phyloP scores from a whole-genome alignment of 2,329 filamentous ascomycete genomes.

The Monilinia polystroma region DNA sequence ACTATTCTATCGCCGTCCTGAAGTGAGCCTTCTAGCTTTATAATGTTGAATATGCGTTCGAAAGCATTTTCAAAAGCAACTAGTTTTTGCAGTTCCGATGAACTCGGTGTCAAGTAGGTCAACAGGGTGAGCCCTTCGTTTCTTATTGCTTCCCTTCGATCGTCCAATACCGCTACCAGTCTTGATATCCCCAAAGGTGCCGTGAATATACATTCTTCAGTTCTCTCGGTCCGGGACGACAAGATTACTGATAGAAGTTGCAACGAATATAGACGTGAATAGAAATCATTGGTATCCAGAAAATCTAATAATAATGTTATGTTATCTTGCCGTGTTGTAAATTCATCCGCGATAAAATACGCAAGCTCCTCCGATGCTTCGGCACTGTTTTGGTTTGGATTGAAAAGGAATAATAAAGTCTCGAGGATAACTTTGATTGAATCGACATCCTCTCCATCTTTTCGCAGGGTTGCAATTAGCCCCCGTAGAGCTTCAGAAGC shows the following conservation, averaged over 20 bases:
- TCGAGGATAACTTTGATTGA: constrained; percentile 94
- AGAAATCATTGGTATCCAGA: constrained; percentile 83
- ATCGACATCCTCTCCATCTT: constrained; percentile 92
- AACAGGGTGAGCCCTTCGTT: constrained; percentile 87
- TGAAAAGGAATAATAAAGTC: constrained; percentile 91
- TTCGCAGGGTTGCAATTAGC: constrained; percentile 78
- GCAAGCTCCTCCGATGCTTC: constrained; percentile 96
- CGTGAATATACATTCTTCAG: constrained; percentile 89
- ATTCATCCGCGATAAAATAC: constrained; percentile 95
- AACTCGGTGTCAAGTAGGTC: constrained; percentile 82
- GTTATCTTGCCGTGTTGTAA: constrained; percentile 96
- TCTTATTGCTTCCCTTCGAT: constrained; percentile 79
- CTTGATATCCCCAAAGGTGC: constrained; percentile 86
- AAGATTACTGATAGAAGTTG: constrained; percentile 87
- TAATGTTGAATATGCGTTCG: constrained; percentile 78
- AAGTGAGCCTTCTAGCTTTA: constrained; percentile 78
- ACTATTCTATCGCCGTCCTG: constrained; percentile 80
- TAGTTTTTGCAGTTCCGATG: constrained; percentile 86
- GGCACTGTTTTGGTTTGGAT: constrained; percentile 66
- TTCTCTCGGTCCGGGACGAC: constrained; percentile 80
- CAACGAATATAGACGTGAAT: constrained; percentile 84
- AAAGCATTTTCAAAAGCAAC: constrained; percentile 96
- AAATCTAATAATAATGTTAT: constrained; percentile 88
- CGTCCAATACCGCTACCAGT: constrained; percentile 79
- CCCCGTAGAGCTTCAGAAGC: constrained; percentile 88